These are phyloP conservation scores for Alnus rubra DNA, from an alignment of 306 rosid genomes.

Conservation along the genomic window DNA sequence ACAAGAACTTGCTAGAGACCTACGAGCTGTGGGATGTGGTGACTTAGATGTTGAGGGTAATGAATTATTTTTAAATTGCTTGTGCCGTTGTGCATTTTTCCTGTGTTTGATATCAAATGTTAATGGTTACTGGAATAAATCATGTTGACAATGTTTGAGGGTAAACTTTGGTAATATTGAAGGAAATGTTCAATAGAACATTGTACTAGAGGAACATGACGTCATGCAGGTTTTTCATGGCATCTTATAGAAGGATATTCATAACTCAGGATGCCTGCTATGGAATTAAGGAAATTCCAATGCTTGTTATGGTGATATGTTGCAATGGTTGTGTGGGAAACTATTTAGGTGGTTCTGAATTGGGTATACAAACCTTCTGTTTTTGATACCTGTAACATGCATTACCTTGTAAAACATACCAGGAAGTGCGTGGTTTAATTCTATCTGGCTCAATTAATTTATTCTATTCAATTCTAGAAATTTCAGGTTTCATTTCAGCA, in stretches of 20 bases:
- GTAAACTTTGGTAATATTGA: background rate
- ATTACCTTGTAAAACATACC: background rate
- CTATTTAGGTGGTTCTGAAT: constrained; percentile 1
- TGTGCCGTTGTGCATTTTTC: background rate
- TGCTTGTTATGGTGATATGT: background rate
- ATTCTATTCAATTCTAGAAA: background rate
- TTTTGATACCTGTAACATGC: background rate
- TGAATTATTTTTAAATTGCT: constrained; percentile 3
- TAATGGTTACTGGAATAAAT: background rate
- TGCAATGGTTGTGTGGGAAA: background rate
- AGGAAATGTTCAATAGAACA: background rate
- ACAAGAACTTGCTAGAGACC: constrained; percentile 90
- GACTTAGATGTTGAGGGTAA: constrained; percentile 99
- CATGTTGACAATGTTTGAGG: background rate
- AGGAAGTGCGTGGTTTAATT: background rate
- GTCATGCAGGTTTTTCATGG: background rate
- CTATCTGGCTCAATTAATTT: constrained; percentile 2
- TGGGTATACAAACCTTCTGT: background rate
- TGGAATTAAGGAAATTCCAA: constrained; percentile 7
- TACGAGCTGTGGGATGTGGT: constrained; percentile 91
- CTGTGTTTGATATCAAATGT: too few relatives aligned
- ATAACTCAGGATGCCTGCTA: constrained; percentile 4
- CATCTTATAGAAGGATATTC: background rate
- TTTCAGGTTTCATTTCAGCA: background rate
- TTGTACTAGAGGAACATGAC: background rate